A percentile compares a stretch with the other conserved stretches of the same genome.
Evolutionary conservation across 2,329 filamentous ascomycete species (phyloP).

Genomic region (Aspergillus nomiae): DNA sequence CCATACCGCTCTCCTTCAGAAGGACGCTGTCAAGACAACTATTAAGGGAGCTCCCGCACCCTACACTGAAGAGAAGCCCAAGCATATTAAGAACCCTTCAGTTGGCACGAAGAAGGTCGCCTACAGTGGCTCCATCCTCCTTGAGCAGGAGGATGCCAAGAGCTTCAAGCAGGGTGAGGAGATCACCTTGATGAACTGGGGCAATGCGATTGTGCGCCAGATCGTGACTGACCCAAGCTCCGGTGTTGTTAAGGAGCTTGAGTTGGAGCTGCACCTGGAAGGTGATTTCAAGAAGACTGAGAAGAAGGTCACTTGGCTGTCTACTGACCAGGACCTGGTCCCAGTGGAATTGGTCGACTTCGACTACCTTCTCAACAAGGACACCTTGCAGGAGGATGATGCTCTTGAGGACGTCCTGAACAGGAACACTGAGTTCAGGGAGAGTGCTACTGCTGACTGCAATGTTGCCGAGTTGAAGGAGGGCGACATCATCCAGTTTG

Average conservation of each 20-base stretch:
- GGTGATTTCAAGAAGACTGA: slow-evolving; percentile 94
- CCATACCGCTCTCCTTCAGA: slow-evolving; percentile 71
- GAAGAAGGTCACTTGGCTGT: slow-evolving; percentile 96
- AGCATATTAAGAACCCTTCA: slow-evolving; percentile 85
- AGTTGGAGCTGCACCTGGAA: slow-evolving; percentile 83
- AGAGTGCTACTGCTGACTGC: slow-evolving; percentile 75
- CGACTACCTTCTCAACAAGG: slow-evolving; percentile 93
- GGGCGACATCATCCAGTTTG: slow-evolving; percentile 92
- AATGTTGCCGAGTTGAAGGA: slow-evolving; percentile 77
- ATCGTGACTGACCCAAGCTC: slow-evolving; percentile 50
- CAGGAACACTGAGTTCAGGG: slow-evolving; percentile 71
- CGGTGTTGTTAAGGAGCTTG: slow-evolving; percentile 67
- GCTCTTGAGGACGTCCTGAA: slow-evolving; percentile 82
- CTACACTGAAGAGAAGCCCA: slow-evolving; percentile 73
- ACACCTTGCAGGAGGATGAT: slow-evolving; percentile 88
- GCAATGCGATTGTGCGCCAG: slow-evolving; percentile 57
- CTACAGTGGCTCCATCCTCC: slow-evolving; percentile 71
- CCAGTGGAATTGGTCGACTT: slow-evolving; percentile 89
- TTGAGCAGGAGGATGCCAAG: slow-evolving; percentile 86
- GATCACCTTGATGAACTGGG: slow-evolving; percentile 96
- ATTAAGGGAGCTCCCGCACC: slow-evolving; percentile 66
- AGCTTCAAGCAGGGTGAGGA: slow-evolving; percentile 83
- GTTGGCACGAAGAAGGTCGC: slow-evolving; percentile 84
- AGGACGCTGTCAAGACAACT: slow-evolving; percentile 70
- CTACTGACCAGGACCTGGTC: slow-evolving; percentile 73